Evolutionary conservation across 2,329 filamentous ascomycete genomes (phyloP), one percentile per base, ranked within the genome.

Genomic region (Beauveria rudraprayagi): DNA sequence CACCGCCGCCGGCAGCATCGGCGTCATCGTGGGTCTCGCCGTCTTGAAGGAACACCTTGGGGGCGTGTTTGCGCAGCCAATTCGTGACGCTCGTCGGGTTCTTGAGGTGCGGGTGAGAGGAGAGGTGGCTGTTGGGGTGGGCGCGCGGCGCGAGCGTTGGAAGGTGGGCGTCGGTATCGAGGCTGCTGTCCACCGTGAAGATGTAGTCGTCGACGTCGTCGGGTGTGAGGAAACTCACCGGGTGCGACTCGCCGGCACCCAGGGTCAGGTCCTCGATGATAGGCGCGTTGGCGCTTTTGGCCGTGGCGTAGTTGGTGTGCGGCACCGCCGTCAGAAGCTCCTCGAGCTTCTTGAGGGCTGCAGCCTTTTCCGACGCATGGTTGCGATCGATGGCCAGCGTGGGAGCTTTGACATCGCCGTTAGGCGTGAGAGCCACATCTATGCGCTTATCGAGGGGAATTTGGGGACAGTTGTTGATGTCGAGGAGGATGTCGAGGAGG

Each of bases 41-140:
- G 68, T 92, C 90, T 71, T 96, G 89, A 22, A 95, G 77, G 76
- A 96, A 92, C 54, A 92, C 87, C 72, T 93, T 87, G 3, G 92
- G 90, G 62, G 91, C 87, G 73, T 96, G 83, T 70, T 91, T 87
- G 64, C 91, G 84, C 14, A 99, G 83, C 94, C 94, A 99, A 73
- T 95, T 97, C 77, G 96, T 95, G 3, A 96, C 92, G 62, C 90
- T 95, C 47, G 91, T 90, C 0, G 92, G 92, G 71, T 97, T 97
- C 67, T 79, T 77, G 47, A 79, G 72, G 50, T 76, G 66, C 68
- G 75, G 67, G 74, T 77, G 68, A 52, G 73, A 69, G 66, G 71
- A 74, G 60, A 70, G 73, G 62, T 72, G 70, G 26, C 70, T 68
- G 59, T 71, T 71, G 19, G 65, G 65, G 37, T 76, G 67, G 64